A percentile compares a stretch with the other conserved stretches of the same genome.
Conservation (phyloP, 1,284 basidiomycete species). For the Ustilago cynodontis region DNA sequence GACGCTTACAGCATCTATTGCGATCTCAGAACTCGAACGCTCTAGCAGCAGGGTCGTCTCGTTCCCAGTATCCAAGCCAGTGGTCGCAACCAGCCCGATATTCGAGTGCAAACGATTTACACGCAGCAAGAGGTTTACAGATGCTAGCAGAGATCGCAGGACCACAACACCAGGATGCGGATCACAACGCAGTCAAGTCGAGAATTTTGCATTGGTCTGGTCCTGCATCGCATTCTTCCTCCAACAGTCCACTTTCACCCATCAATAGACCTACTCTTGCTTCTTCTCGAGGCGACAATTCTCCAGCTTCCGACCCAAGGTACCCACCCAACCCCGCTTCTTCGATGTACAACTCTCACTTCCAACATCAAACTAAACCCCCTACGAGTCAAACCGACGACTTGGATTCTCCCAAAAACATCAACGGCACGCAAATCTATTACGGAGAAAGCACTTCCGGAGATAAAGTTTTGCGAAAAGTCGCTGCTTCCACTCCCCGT, state of each 20-base stretch:
- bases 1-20: constrained; percentile 33
- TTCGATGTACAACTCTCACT: constrained; percentile 10
- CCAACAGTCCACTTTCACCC: constrained; percentile 17
- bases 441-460: constrained; percentile 31
- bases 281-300: no score
- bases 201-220: constrained; percentile 37
- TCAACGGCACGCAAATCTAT: constrained; percentile 44
- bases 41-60: constrained; percentile 7
- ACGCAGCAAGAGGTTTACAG: constrained; percentile 44
- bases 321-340: background rate
- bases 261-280: background rate
- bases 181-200: constrained; percentile 32
- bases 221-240: constrained; percentile 20
- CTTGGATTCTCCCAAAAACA: constrained; percentile 29
- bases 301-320: constrained; percentile 4
- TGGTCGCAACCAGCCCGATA: constrained; percentile 5
- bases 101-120: constrained; percentile 25
- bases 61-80: background rate
- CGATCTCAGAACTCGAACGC: constrained; percentile 2
- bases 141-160: constrained; percentile 52
- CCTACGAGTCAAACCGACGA: constrained; percentile 7
- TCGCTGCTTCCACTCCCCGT: constrained; percentile 14
- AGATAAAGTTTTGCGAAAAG: constrained; percentile 25
- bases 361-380: constrained; percentile 7
- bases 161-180: constrained; percentile 41